These are phyloP conservation scores for Macrophomina pseudophaseolina DNA, from an alignment of 2,329 filamentous ascomycete genomes.

Conservation along the genomic window DNA sequence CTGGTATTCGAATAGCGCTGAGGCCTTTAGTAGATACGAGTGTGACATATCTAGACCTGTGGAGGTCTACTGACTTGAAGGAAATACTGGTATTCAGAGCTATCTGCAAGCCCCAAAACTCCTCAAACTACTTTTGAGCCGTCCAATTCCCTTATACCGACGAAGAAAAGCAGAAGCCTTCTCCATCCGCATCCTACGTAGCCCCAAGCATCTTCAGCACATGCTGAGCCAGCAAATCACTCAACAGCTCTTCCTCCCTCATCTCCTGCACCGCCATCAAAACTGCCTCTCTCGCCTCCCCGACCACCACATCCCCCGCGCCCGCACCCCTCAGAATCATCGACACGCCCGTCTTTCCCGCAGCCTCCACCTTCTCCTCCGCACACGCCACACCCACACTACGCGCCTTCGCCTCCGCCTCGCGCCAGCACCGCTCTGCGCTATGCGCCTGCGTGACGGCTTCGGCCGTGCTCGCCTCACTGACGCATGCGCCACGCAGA, in stretches of 20 bases:
- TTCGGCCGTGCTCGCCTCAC: not conserved
- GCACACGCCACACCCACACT: constrained; percentile 13
- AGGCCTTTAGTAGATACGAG: no score
- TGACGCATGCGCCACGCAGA: not conserved
- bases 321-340: constrained; percentile 1
- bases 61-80: no score
- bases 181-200: not conserved
- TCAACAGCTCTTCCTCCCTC: constrained; percentile 15
- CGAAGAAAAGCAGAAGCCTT: no score
- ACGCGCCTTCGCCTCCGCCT: constrained; percentile 2
- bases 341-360: constrained; percentile 3
- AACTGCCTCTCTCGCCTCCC: constrained; percentile 8
- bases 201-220: not conserved
- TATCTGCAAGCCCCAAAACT: no score
- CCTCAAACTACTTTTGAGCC: no score
- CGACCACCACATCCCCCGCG: not conserved
- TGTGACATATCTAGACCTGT: no score
- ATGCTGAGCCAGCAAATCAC: not conserved
- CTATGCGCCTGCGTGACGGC: constrained; percentile 13
- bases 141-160: no score
- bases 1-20: no score
- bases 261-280: constrained; percentile 16
- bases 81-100: no score
- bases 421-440: constrained; percentile 12
- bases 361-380: constrained; percentile 16